A percentile compares a stretch with the other conserved stretches of the same genome.
Conservation (phyloP, 1,284 basidiomycete genomes). For the Trametes versicolor region DNA sequence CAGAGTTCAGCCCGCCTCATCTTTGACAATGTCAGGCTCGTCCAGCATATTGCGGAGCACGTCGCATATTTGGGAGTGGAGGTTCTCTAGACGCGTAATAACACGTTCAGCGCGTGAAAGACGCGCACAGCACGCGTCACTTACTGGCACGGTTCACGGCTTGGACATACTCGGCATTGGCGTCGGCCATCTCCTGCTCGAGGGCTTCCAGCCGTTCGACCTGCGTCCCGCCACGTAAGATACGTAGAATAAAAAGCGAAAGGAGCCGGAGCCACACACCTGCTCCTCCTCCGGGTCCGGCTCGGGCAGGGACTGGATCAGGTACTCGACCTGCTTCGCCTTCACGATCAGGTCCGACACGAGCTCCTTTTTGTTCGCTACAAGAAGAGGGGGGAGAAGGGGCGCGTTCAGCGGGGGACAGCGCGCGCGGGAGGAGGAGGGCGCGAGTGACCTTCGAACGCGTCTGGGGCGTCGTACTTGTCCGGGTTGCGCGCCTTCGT, state of each 20-base stretch:
- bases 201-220: conserved; percentile 68
- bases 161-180: conserved; percentile 76
- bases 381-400: not conserved
- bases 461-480: conserved; percentile 74
- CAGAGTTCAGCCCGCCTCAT: conserved; percentile 23
- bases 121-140: conserved; percentile 41
- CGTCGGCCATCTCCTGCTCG: conserved; percentile 72
- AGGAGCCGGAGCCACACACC: conserved; percentile 48
- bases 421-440: conserved; percentile 1
- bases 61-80: conserved; percentile 69
- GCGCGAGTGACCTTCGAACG: conserved; percentile 64
- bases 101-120: conserved; percentile 3
- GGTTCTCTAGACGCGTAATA: conserved; percentile 54
- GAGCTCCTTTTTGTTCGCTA: conserved; percentile 83
- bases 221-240: conserved; percentile 46
- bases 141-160: conserved; percentile 80
- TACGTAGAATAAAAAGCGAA: not conserved
- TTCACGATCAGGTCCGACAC: conserved; percentile 82
- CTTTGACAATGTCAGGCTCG: conserved; percentile 46
- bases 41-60: conserved; percentile 67
- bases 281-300: conserved; percentile 79
- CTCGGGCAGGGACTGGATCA: conserved; percentile 80
- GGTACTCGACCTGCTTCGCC: conserved; percentile 85
- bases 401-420: conserved; percentile 20
- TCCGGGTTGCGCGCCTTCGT: conserved; percentile 78